Evolutionary conservation across 2,329 filamentous ascomycete species (phyloP).

Genomic region (Penicillium sp.): DNA sequence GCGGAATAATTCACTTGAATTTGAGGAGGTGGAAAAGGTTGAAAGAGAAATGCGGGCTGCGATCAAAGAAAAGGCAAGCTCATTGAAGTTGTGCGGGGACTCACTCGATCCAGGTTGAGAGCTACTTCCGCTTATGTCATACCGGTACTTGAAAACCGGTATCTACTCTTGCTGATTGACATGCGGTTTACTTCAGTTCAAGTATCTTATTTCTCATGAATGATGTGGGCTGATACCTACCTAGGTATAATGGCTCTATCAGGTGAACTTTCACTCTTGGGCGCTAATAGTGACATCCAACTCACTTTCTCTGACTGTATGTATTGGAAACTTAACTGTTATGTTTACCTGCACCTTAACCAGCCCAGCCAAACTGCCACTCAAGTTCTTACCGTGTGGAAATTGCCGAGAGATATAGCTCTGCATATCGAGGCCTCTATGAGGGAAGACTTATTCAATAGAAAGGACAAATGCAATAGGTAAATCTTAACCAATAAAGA

Average conservation of each 20-base stretch:
- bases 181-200: not conserved
- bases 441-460: conserved; percentile 4
- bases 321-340: not conserved
- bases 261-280: not conserved
- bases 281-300: not conserved
- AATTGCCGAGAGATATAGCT: not conserved
- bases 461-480: conserved; percentile 9
- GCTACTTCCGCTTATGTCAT: conserved; percentile 21
- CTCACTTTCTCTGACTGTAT: not conserved
- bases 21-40: not conserved
- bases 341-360: not conserved
- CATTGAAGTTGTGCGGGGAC: conserved; percentile 14
- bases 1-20: not conserved
- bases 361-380: not conserved
- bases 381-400: not conserved
- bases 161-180: not conserved
- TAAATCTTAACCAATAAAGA: conserved; percentile 13
- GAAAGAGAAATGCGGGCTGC: conserved; percentile 3
- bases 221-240: not conserved
- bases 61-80: conserved; percentile 13
- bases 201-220: not conserved
- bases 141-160: conserved; percentile 1
- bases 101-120: conserved; percentile 5
- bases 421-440: not conserved
- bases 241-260: not conserved